Conservation (phyloP, 2,329 filamentous ascomycete species). For the Diaporthe sp. region DNA sequence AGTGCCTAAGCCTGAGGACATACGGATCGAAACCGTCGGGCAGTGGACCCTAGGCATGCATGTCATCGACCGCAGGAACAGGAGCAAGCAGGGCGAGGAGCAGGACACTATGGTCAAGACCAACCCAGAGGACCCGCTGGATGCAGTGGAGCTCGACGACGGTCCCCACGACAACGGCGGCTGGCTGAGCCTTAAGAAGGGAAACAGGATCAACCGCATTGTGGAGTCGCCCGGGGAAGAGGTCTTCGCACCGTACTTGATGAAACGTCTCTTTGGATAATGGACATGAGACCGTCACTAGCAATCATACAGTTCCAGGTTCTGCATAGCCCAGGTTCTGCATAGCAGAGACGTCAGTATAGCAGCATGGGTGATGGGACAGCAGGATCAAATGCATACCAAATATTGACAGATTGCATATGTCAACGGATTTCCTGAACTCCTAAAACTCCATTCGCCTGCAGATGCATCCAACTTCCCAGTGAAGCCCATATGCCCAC, state of each 20-base stretch:
- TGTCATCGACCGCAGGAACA: constrained; percentile 79
- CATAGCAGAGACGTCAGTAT: neutral
- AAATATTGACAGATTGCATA: constrained; percentile 1
- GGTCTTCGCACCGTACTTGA: constrained; percentile 73
- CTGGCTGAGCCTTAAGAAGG: constrained; percentile 80
- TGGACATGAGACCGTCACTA: constrained; percentile 1
- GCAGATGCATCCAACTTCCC: constrained; percentile 31
- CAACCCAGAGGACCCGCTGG: constrained; percentile 56
- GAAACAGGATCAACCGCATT: constrained; percentile 85
- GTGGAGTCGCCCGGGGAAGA: constrained; percentile 76
- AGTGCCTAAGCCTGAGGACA: constrained; percentile 76
- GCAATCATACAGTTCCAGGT: neutral
- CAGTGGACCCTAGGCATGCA: constrained; percentile 98
- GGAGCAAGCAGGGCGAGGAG: constrained; percentile 63
- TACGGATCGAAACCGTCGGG: constrained; percentile 88
- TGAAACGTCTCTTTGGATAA: constrained; percentile 74
- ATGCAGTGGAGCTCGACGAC: constrained; percentile 63
- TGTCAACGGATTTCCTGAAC: neutral
- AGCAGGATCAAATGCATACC: constrained; percentile 6
- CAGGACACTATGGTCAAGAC: constrained; percentile 46
- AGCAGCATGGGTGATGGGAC: neutral
- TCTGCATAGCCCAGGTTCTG: neutral
- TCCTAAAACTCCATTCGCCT: constrained; percentile 35
- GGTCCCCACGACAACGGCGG: constrained; percentile 78
- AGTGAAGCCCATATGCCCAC: constrained; percentile 23